Evolutionary conservation across 2,329 filamentous ascomycete species (phyloP), one percentile per base, ranked within the genome.

Genomic region (Calcarisporium arbuscula): DNA sequence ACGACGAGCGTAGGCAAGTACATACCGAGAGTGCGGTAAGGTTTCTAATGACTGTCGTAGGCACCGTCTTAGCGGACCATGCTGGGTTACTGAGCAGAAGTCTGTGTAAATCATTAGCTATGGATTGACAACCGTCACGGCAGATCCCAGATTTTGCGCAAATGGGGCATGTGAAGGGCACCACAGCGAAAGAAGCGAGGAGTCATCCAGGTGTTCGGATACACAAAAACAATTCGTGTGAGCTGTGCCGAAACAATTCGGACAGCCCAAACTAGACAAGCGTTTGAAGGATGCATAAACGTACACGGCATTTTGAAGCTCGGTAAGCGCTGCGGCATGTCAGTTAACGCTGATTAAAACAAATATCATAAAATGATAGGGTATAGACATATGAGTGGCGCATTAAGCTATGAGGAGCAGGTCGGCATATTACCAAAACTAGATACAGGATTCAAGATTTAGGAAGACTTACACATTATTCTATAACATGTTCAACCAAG

Each of bases 51-150:
- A 76, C 64, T 36, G 70, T 74, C 43, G 65, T 71, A 26, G 72
- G 65, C 35, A 70, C 57, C 16, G 66, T 67, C 41, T 61, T 61
- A 35, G 62, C 62, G 34, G 58, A 61, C 65, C 69, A 77, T 36
- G 64, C 65, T 19, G 74, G 74, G 54, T 77, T 76, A 58, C 68
- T 77, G 55, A 78, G 74, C 41, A 78, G 62, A 53, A 77, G 67
- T 58, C 74, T 77, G 45, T 12, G 30, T 25, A 26, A 23, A 21
- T n/a, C n/a, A n/a, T n/a, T n/a, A n/a, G n/a, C n/a, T n/a, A n/a
- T n/a, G n/a, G n/a, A n/a, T n/a, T n/a, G n/a, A n/a, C n/a, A n/a
- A n/a, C n/a, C n/a, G n/a, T n/a, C n/a, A n/a, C n/a, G n/a, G n/a
- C n/a, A n/a, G n/a, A n/a, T n/a, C n/a, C n/a, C n/a, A n/a, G n/a